A percentile compares a stretch with the other conserved stretches of the same genome.
Conservation (phyloP, 306 rosid species). For the Coriaria nepalensis region DNA sequence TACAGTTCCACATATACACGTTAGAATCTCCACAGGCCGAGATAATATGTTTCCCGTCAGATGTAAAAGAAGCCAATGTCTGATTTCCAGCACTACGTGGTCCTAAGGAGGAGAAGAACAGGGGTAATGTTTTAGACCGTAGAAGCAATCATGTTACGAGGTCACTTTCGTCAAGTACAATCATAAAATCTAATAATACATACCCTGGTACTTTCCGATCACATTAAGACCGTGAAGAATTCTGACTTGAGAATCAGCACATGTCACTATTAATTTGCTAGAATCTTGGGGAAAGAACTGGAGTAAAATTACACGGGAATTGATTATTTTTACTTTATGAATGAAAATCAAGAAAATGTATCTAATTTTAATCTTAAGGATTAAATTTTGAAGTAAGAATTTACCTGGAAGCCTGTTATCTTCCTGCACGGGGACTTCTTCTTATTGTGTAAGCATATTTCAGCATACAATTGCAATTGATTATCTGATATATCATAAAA, state of each 20-base stretch:
- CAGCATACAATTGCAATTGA: slow-evolving; percentile 52
- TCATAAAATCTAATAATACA: background rate
- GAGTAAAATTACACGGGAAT: slow-evolving; percentile 14
- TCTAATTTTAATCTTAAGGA: too few relatives aligned
- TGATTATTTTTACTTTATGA: too few relatives aligned
- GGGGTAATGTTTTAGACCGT: background rate
- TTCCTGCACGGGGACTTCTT: slow-evolving; percentile 65
- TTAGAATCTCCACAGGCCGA: slow-evolving; percentile 60
- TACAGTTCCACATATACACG: slow-evolving; percentile 57
- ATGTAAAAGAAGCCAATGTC: slow-evolving; percentile 58
- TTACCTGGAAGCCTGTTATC: slow-evolving; percentile 84
- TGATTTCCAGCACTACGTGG: slow-evolving; percentile 46
- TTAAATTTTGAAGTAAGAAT: background rate
- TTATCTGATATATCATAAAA: slow-evolving; percentile 60
- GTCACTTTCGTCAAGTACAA: background rate
- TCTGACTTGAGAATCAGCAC: slow-evolving; percentile 81
- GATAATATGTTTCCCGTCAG: slow-evolving; percentile 70
- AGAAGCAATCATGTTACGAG: too few relatives aligned
- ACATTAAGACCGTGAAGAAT: slow-evolving; percentile 62
- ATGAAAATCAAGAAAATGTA: too few relatives aligned
- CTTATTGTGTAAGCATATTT: slow-evolving; percentile 44
- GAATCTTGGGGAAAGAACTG: slow-evolving; percentile 73
- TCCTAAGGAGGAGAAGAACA: slow-evolving; percentile 26
- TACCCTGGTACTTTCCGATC: slow-evolving; percentile 75
- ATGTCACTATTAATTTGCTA: slow-evolving; percentile 65